Conservation (phyloP, 371 early-diverging fungal species). For the Rozella allomycis region DNA sequence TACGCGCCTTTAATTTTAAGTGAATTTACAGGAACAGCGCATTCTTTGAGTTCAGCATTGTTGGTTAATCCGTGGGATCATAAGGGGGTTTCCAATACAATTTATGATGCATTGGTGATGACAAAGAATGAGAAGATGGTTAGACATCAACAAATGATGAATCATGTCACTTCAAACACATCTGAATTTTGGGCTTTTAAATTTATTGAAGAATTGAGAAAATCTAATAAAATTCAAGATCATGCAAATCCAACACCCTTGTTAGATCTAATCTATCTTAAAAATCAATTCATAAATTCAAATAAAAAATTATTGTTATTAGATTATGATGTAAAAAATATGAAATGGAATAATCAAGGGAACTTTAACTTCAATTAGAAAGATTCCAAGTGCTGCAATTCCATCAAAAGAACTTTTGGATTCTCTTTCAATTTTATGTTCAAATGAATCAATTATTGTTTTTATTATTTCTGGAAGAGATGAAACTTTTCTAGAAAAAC, state of each 20-base stretch:
- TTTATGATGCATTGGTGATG: conserved; percentile 72
- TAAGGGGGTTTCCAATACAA: conserved; percentile 71
- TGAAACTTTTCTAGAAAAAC: conserved; percentile 45
- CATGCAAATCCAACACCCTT: conserved; percentile 40
- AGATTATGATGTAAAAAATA: conserved; percentile 23
- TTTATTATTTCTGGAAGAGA: conserved; percentile 85
- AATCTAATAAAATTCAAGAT: conserved; percentile 12
- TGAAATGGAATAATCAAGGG: too few species aligned
- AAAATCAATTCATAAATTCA: conserved; percentile 22
- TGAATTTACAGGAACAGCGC: conserved; percentile 92
- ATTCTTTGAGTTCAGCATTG: conserved; percentile 65
- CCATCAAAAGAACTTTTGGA: conserved; percentile 40
- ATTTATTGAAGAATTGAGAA: conserved; percentile 41
- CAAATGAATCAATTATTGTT: conserved; percentile 60
- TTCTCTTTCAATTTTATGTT: conserved; percentile 36
- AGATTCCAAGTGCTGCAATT: conserved; percentile 35
- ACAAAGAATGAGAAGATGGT: conserved; percentile 46
- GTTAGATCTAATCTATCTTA: conserved; percentile 23
- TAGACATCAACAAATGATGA: conserved; percentile 58
- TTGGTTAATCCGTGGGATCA: conserved; percentile 96
- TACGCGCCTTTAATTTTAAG: conserved; percentile 78
- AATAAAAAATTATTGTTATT: conserved; percentile 36
- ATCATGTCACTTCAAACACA: conserved; percentile 69
- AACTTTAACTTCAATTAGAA: conserved; percentile 41
- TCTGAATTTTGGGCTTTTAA: conserved; percentile 75